Base-by-base conservation (phyloP, 2,329 filamentous ascomycete genomes). In the Paecilomyces fulvus region DNA sequence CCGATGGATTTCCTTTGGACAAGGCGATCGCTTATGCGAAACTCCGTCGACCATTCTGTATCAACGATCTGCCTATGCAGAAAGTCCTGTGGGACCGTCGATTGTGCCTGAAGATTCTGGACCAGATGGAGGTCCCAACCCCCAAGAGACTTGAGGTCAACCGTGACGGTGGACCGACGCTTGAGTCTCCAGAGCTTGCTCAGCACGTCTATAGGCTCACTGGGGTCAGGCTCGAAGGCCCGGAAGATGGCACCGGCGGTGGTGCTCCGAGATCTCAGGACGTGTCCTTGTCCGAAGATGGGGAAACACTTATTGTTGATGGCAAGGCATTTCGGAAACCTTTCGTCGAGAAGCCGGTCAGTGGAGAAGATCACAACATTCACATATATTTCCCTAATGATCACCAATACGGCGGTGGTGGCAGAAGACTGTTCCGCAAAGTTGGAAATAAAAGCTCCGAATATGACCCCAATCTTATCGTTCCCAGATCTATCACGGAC, bases 361-460 rank as follows among this genome's bases (percentile, higher is more conserved):
- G 90, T 67, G 94, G 94, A 31, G 94, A 99, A 74, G 92, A 99
- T 67, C 94, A 99, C 76, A 99, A 99, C 70, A 96, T 99, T 65
- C 88, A 95, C 74, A 96, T 99, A 56, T 99, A 97, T 75, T 97
- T 95, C 67, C 90, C 92, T 21, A 88, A 86, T 60, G 72, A 73
- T 59, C 70, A 77, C 57, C 88, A 89, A 48, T 83, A 89, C 51
- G 91, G 92, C 3, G 92, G 92, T 51, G 94, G 94, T 58, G 95
- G 91, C 25, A 83, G 95, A 57, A 89, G 92, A 63, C 82, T 99
- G 3, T 99, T 99, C 75, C 83, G 94, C 57, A 99, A 99, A 73
- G 89, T 99, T 65, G 95, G 95, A 66, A 99, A 99, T 80, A 99
- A 99, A 76, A 97, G 92, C 72, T 97, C 92, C 1, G 95, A 99